Evolutionary conservation across 306 rosid species (phyloP), one percentile per base, ranked within the genome.

Genomic region (Lotus japonicus): DNA sequence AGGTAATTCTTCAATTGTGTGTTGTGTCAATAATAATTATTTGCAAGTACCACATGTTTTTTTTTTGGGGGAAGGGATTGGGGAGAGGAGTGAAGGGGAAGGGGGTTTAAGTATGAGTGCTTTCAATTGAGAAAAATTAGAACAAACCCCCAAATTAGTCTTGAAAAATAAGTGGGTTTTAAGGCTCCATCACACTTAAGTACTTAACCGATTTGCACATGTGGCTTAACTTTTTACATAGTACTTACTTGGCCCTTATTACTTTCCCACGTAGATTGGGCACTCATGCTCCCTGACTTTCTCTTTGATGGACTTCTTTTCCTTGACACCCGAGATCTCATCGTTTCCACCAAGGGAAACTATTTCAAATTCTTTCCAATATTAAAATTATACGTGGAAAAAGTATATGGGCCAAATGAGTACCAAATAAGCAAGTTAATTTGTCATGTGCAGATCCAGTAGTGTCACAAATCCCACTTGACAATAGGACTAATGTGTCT

Each of bases 1-100:
- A 90, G 99, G 99, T 94, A 88, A 79, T 42, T 43, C 13, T 46
- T 13, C 21, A 31, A 11, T 13, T 56, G 45, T 70, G 39, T 63
- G 6, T 17, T 50, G 38, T 66, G 19, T 17, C 57, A 15, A 16
- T 72, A 10, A 52, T 33, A 60, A 43, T 46, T 36, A 48, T 62
- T 57, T 57, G 26, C 42, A 33, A 23, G 15, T 35, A 9, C 19
- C 42, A 7, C 26, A 4, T 33, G 14, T 12, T 15, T 39, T 41
- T 41, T 46, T 51, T 66, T 45, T 3, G 74, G 52, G 2, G 36
- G 17, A 2, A 15, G 33, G 12, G 3, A 17, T 55, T 35, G 3
- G 50, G 65, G 33, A 9, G 9, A 17, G 14, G 11, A 15, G 49
- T 4, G 21, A 59, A 59, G 49, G 2, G 14, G 23, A 18, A 35